Conservation (phyloP, 306 rosid species). For the Prunus mume region DNA sequence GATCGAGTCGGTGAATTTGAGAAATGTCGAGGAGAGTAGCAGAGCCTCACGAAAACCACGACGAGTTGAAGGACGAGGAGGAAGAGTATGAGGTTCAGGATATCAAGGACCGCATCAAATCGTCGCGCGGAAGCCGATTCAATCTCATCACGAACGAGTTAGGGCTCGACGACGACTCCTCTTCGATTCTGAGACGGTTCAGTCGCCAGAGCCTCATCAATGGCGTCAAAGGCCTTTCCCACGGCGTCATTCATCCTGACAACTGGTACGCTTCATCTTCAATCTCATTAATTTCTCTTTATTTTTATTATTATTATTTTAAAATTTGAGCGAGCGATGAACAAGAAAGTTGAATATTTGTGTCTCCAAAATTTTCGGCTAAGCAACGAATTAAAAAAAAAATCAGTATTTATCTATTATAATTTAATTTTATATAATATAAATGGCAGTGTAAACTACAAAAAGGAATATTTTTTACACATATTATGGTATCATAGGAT, state of each 20-base stretch:
- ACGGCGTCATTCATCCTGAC: constrained; percentile 54
- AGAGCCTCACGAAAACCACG: not conserved
- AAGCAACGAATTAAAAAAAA: not conserved
- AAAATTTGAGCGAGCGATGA: not conserved
- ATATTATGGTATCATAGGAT: rapidly evolving
- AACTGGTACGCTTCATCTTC: constrained; percentile 41
- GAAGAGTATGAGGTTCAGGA: constrained; percentile 55
- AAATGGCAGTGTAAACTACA: rapidly evolving
- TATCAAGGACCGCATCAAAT: constrained; percentile 49
- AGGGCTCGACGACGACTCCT: constrained; percentile 21
- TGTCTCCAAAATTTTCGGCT: not conserved
- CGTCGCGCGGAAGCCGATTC: constrained; percentile 79
- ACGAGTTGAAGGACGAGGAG: constrained; percentile 13
- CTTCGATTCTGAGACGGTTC: constrained; percentile 32
- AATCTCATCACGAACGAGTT: constrained; percentile 56
- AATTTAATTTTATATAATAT: not conserved
- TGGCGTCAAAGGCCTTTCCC: constrained; percentile 49
- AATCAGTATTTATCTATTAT: not conserved
- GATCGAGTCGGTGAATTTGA: not conserved
- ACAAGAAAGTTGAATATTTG: not conserved
- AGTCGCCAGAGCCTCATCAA: constrained; percentile 47
- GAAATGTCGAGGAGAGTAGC: not conserved
- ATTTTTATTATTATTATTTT: not conserved
- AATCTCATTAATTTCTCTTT: not conserved
- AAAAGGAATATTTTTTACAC: too few species aligned